Evolutionary conservation across 2,329 filamentous ascomycete genomes (phyloP).

Genomic region (Pseudogymnoascus sp.): DNA sequence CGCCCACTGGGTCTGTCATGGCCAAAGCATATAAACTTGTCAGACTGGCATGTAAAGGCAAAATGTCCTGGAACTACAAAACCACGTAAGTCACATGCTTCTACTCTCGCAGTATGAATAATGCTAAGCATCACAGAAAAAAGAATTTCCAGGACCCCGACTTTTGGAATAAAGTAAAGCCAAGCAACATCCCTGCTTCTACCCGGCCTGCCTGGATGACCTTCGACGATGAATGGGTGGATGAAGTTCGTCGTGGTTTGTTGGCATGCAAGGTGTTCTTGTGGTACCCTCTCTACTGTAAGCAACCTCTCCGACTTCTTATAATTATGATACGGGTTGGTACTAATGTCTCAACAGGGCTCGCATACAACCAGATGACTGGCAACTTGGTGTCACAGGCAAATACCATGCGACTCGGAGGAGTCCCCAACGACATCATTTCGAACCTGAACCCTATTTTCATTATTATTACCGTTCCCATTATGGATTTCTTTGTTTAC

Average conservation of each 20-base stretch:
- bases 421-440: slow-evolving; percentile 70
- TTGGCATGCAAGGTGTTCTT: slow-evolving; percentile 62
- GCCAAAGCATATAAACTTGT: slow-evolving; percentile 58
- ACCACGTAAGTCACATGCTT: slow-evolving; percentile 14
- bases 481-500: slow-evolving; percentile 63
- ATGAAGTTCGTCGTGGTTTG: slow-evolving; percentile 64
- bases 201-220: slow-evolving; percentile 66
- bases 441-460: slow-evolving; percentile 69
- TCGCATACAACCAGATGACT: slow-evolving; percentile 52
- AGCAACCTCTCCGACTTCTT: slow-evolving; percentile 21
- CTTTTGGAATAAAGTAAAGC: slow-evolving; percentile 64
- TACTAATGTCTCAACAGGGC: slow-evolving; percentile 33
- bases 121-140: slow-evolving; percentile 9
- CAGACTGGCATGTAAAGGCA: slow-evolving; percentile 52
- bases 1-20: slow-evolving; percentile 65
- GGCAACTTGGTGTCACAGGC: slow-evolving; percentile 57
- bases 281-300: slow-evolving; percentile 40
- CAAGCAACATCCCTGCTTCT: slow-evolving; percentile 48
- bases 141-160: slow-evolving; percentile 41
- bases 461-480: slow-evolving; percentile 66
- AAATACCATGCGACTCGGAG: slow-evolving; percentile 56
- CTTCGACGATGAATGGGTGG: slow-evolving; percentile 76
- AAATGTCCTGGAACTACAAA: slow-evolving; percentile 54
- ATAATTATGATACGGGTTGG: slow-evolving; percentile 49
- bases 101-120: not conserved